Evolutionary conservation across 805 yeast genomes (phyloP).

Genomic region (Cyberlindnera mississippiensis): DNA sequence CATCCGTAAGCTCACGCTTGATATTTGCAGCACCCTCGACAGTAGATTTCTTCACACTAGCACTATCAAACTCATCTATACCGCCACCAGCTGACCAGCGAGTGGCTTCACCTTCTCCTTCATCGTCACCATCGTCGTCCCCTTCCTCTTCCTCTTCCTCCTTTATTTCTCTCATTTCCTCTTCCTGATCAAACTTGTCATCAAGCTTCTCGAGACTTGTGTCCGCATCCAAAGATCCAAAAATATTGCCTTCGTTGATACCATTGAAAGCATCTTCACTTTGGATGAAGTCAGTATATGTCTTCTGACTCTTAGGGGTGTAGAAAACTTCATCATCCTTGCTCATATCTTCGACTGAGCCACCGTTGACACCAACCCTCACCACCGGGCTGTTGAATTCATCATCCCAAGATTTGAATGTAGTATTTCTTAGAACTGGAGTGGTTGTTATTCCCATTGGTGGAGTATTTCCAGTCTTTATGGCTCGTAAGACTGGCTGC

Average conservation of each 20-base stretch:
- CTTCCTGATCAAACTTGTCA: slow-evolving; percentile 5
- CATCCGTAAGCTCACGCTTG: too few species aligned
- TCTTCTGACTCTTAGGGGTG: slow-evolving; percentile 23
- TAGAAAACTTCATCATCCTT: slow-evolving; percentile 21
- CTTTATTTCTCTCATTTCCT: background rate
- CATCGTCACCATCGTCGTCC: slow-evolving; percentile 1
- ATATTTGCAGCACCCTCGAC: too few species aligned
- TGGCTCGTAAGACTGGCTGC: background rate
- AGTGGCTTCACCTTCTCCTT: slow-evolving; percentile 10
- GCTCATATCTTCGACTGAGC: slow-evolving; percentile 12
- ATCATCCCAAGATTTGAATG: slow-evolving; percentile 20
- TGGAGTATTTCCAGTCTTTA: background rate
- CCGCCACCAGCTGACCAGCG: slow-evolving; percentile 11
- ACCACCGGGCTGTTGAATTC: slow-evolving; percentile 21
- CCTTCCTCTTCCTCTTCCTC: background rate
- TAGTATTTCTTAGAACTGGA: background rate
- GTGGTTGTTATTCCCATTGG: background rate
- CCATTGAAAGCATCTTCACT: slow-evolving; percentile 1
- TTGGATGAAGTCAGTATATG: slow-evolving; percentile 9
- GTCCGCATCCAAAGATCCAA: slow-evolving; percentile 7
- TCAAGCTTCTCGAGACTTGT: slow-evolving; percentile 1
- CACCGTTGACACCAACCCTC: slow-evolving; percentile 18
- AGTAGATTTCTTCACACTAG: too few species aligned
- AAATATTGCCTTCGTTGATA: slow-evolving; percentile 1
- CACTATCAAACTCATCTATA: too few species aligned